Conservation (phyloP, 768 basidiomycete species). For the Epithele typhae region DNA sequence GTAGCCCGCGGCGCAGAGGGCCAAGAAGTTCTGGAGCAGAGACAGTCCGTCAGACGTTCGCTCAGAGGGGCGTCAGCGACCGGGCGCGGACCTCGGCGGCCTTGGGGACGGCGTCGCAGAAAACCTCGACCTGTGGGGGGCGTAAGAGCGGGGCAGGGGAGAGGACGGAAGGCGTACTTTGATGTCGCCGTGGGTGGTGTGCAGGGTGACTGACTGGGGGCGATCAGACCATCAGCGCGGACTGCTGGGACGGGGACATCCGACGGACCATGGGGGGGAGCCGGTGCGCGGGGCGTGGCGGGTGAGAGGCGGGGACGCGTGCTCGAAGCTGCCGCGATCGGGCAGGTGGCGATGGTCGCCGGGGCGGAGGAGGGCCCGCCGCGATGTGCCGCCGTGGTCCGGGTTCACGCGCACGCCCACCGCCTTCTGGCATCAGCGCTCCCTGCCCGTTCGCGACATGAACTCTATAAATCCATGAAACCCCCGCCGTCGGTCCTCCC, state of each 20-base stretch:
- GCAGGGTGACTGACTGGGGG: conserved; percentile 80
- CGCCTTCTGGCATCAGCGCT: conserved; percentile 17
- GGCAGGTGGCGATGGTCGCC: neutral
- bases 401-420: conserved; percentile 3
- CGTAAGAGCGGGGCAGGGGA: neutral
- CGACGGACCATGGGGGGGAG: conserved; percentile 20
- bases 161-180: conserved; percentile 51
- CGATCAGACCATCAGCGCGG: conserved; percentile 9
- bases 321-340: too few relatives aligned
- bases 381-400: neutral
- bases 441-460: conserved; percentile 11
- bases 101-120: conserved; percentile 96
- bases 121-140: conserved; percentile 76
- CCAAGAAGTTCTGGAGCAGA: conserved; percentile 88
- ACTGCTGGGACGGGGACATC: conserved; percentile 4
- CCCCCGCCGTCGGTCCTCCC: conserved; percentile 10
- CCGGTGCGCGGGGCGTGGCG: conserved; percentile 1
- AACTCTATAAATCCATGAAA: conserved; percentile 15
- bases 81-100: conserved; percentile 71
- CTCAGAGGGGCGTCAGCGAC: neutral
- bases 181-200: conserved; percentile 92
- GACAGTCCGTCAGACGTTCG: neutral
- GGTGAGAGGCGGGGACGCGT: neutral
- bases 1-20: conserved; percentile 84
- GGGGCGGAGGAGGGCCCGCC: neutral